A percentile compares a stretch with the other conserved stretches of the same genome.
These are phyloP conservation scores for Nigrograna mackinnonii DNA, from an alignment of 2,329 filamentous ascomycete genomes.

Conservation along the genomic window DNA sequence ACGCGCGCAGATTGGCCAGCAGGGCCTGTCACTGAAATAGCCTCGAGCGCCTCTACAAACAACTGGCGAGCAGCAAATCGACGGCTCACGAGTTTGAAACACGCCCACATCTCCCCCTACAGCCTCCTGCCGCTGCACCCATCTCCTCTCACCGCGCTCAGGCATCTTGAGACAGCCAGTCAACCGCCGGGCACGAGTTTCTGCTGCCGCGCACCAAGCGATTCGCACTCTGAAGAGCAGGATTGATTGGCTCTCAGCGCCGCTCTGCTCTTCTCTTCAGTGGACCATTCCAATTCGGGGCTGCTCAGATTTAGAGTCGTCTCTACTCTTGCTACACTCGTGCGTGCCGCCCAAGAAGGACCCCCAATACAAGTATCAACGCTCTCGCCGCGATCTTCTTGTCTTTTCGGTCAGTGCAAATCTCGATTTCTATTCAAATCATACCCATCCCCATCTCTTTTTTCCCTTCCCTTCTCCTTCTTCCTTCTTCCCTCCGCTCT, in stretches of 20 bases:
- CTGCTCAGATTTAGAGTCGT: too few relatives aligned
- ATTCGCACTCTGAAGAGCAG: too few relatives aligned
- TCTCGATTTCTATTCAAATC: too few relatives aligned
- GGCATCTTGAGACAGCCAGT: constrained; percentile 30
- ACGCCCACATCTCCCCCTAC: too few relatives aligned
- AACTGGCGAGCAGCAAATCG: constrained; percentile 28
- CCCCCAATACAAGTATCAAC: constrained; percentile 7
- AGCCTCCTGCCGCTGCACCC: constrained; percentile 30
- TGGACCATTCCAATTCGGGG: too few relatives aligned
- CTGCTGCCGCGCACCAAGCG: constrained; percentile 32
- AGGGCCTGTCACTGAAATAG: constrained; percentile 28
- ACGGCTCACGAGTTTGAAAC: constrained; percentile 32
- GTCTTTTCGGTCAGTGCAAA: constrained; percentile 14
- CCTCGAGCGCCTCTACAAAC: constrained; percentile 22
- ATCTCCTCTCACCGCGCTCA: constrained; percentile 29
- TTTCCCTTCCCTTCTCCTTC: constrained; percentile 17
- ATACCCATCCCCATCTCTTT: too few relatives aligned
- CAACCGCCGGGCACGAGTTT: constrained; percentile 31
- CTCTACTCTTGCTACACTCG: constrained; percentile 14
- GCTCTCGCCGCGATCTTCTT: constrained; percentile 1
- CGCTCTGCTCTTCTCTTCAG: too few relatives aligned
- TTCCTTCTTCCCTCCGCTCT: constrained; percentile 26
- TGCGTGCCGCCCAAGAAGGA: constrained; percentile 3
- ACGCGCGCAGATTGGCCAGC: constrained; percentile 34
- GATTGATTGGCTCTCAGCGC: constrained; percentile 40